These are phyloP conservation scores for Phycomyces blakesleeanus DNA, from an alignment of 192 early-diverging fungal genomes.

Conservation along the genomic window DNA sequence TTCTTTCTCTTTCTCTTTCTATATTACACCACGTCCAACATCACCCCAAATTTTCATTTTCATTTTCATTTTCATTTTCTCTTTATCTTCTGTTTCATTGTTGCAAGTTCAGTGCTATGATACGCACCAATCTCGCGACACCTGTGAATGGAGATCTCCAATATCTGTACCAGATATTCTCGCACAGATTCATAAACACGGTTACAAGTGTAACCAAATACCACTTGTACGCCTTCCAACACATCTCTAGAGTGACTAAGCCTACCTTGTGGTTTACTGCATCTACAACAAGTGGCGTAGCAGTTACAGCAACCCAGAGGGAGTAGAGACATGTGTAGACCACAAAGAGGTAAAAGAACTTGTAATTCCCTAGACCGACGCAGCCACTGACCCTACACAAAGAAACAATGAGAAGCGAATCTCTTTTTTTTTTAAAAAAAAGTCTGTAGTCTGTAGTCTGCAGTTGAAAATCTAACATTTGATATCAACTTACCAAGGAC, in stretches of 20 bases:
- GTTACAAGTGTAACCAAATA: slow-evolving; percentile 1
- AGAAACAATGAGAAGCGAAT: background rate
- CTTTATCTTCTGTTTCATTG: background rate
- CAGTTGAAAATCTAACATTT: background rate
- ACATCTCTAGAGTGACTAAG: background rate
- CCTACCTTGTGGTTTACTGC: slow-evolving; percentile 17
- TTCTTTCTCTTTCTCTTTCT: too few species aligned
- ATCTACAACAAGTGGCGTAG: slow-evolving; percentile 26
- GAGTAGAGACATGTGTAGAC: slow-evolving; percentile 45
- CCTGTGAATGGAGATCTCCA: background rate
- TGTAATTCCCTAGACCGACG: slow-evolving; percentile 54
- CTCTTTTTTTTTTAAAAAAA: too few species aligned
- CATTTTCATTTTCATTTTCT: too few species aligned
- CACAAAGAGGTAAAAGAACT: slow-evolving; percentile 52
- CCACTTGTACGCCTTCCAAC: background rate
- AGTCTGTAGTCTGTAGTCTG: too few species aligned
- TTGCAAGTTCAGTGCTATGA: background rate
- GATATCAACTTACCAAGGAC: slow-evolving; percentile 23
- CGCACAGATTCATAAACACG: background rate
- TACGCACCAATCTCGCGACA: background rate
- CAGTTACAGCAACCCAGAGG: slow-evolving; percentile 36
- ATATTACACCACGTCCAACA: too few species aligned
- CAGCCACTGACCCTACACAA: slow-evolving; percentile 48
- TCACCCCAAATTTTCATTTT: too few species aligned
- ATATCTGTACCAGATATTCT: background rate